Evolutionary conservation across 2,329 filamentous ascomycete genomes (phyloP), one percentile per base, ranked within the genome.

Genomic region (Metarhizium sp.): DNA sequence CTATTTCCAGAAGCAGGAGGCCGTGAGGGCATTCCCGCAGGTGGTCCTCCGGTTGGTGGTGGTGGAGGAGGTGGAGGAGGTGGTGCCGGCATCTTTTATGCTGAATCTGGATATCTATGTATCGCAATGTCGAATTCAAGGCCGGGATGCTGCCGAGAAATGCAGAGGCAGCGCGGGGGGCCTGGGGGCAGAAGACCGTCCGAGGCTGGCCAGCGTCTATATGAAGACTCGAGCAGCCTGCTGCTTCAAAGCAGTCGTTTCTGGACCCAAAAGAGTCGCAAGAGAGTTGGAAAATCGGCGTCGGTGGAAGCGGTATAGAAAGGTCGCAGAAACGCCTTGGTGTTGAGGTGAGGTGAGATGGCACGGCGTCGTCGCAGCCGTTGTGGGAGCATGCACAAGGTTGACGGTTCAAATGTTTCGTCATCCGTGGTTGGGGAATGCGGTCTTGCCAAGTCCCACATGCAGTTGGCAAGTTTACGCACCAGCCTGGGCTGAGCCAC

Each of bases 1-100:
- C 88, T 78, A 62, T 81, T 80, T 20, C 73, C 75, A 60, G 73
- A 77, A 55, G 71, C 75, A 57, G 78, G 73, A 40, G 85, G 82
- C 63, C 80, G 78, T 30, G 75, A 20, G n/a, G 54, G 48, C 20
- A 50, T 20, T 32, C 30, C 38, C 82, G 71, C 20, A 43, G 86
- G 82, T 62, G 80, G 78, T 30, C 75, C 68, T 46, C 87, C 81
- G 40, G 87, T 62, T 29, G 68, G 69, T 4, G 86, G 85, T 25
- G 86, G 87, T 51, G 87, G 80, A 20, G 79, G 80, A 42, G 82
- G 82, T 34, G 83, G 85, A 50, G 84, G 70, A 52, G 87, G 87
- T 58, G 86, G 85, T 53, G 84, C 66, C 60, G 69, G 72, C 72
- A 72, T 48, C 11, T 36, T 48, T 43, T 8, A 50, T 16, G 46